A percentile compares a stretch with the other conserved stretches of the same genome.
Evolutionary conservation across 495 filamentous ascomycete species (phyloP).

Genomic region (Lasiosphaeria ovina): DNA sequence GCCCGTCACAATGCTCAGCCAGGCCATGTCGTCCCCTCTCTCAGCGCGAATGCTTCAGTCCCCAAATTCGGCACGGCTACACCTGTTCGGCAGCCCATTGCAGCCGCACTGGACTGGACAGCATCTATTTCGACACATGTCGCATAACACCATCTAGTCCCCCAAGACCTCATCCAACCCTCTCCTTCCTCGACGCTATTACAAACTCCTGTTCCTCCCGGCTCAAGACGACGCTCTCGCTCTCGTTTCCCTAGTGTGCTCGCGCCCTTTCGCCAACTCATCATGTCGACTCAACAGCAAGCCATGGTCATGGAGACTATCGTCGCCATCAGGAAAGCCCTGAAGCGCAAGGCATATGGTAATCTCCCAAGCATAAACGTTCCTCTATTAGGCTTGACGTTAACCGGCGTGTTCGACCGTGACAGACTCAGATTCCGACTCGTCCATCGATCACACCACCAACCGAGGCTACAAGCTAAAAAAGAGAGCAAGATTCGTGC

Average conservation of each 20-base stretch:
- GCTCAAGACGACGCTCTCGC: neutral
- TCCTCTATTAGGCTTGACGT: neutral
- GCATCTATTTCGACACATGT: too few species aligned
- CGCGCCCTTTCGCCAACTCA: constrained; percentile 2
- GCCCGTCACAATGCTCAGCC: too few species aligned
- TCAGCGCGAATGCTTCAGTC: neutral
- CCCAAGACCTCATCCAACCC: too few species aligned
- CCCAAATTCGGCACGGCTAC: too few species aligned
- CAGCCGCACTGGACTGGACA: too few species aligned
- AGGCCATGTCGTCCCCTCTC: too few species aligned
- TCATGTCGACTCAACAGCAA: constrained; percentile 34
- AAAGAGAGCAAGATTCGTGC: constrained; percentile 75
- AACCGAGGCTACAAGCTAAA: constrained; percentile 93
- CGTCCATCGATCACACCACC: constrained; percentile 71
- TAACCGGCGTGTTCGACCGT: constrained; percentile 4
- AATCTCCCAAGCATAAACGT: neutral
- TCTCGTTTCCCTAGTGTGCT: neutral
- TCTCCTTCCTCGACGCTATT: too few species aligned
- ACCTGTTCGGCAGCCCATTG: too few species aligned
- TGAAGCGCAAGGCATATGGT: constrained; percentile 34
- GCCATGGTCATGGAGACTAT: constrained; percentile 32
- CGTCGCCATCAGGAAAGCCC: constrained; percentile 22
- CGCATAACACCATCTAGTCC: too few species aligned
- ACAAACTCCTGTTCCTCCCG: too few species aligned
- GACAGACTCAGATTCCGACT: constrained; percentile 82